phyloP scores from a whole-genome alignment of 106 monocot species.

The Dactylorhiza incarnata region DNA sequence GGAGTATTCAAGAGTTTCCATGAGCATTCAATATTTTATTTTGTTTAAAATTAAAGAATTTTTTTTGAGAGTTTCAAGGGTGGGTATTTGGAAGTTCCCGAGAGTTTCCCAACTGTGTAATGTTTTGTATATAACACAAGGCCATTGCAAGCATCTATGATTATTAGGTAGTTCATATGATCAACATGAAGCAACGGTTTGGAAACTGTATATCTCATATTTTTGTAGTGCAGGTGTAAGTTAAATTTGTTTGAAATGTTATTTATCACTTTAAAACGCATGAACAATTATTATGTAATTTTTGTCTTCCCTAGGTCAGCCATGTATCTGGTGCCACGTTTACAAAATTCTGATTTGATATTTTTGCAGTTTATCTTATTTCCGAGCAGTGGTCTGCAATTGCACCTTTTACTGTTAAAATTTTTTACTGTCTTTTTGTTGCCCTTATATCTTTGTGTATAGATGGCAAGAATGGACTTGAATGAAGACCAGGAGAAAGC shows the following conservation, averaged over 20 bases:
- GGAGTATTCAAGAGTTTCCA: too few species aligned
- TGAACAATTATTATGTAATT: background rate
- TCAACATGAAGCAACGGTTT: background rate
- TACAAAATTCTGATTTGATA: background rate
- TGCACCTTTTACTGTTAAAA: background rate
- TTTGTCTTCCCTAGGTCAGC: background rate
- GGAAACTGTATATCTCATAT: background rate
- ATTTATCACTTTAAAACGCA: background rate
- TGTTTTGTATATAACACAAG: too few species aligned
- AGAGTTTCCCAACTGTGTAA: too few species aligned
- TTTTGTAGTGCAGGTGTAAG: background rate
- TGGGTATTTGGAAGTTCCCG: too few species aligned
- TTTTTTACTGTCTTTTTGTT: background rate
- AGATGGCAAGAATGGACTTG: constrained; percentile 99
- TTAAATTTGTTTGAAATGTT: background rate
- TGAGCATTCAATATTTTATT: too few species aligned
- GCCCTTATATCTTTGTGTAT: constrained; percentile 4
- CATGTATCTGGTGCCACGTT: background rate
- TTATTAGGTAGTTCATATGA: background rate
- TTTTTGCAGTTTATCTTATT: background rate
- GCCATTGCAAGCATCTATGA: background rate
- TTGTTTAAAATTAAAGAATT: too few species aligned
- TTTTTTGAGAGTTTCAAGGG: too few species aligned
- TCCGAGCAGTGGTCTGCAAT: background rate
- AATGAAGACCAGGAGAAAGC: constrained; percentile 81